Conservation (phyloP, 768 basidiomycete species). For the Russula virescens region DNA sequence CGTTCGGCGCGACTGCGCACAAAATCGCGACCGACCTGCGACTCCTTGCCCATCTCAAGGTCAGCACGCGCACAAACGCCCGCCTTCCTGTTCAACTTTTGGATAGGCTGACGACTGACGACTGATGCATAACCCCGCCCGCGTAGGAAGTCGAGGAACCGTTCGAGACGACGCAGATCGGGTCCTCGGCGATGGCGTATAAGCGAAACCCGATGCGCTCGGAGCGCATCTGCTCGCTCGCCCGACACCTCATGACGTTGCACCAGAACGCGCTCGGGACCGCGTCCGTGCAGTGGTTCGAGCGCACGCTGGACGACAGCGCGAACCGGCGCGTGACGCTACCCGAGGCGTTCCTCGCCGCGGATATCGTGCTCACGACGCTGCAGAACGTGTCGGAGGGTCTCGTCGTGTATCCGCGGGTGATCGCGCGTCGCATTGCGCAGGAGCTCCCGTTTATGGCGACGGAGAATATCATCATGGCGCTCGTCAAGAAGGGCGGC, state of each 20-base stretch:
- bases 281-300: conserved; percentile 93
- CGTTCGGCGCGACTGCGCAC: conserved; percentile 90
- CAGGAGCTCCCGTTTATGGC: conserved; percentile 99
- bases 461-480: conserved; percentile 99
- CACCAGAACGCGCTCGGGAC: conserved; percentile 98
- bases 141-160: conserved; percentile 93
- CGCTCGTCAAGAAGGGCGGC: conserved; percentile 89
- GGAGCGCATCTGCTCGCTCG: conserved; percentile 92
- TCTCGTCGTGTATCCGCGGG: conserved; percentile 97
- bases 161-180: conserved; percentile 98
- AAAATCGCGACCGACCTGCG: conserved; percentile 97
- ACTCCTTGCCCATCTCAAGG: conserved; percentile 90
- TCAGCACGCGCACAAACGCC: conserved; percentile 24
- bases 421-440: conserved; percentile 85
- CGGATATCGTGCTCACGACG: conserved; percentile 93
- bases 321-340: conserved; percentile 95
- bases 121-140: neutral
- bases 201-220: conserved; percentile 99
- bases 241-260: conserved; percentile 93
- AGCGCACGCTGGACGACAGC: conserved; percentile 95
- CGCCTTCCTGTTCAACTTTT: too few species aligned
- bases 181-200: conserved; percentile 97
- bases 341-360: conserved; percentile 94
- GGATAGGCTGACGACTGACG: too few species aligned
- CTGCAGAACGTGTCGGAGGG: conserved; percentile 97